phyloP scores from a whole-genome alignment of 2,329 filamentous ascomycete species.

The Aspergillus jensenii region DNA sequence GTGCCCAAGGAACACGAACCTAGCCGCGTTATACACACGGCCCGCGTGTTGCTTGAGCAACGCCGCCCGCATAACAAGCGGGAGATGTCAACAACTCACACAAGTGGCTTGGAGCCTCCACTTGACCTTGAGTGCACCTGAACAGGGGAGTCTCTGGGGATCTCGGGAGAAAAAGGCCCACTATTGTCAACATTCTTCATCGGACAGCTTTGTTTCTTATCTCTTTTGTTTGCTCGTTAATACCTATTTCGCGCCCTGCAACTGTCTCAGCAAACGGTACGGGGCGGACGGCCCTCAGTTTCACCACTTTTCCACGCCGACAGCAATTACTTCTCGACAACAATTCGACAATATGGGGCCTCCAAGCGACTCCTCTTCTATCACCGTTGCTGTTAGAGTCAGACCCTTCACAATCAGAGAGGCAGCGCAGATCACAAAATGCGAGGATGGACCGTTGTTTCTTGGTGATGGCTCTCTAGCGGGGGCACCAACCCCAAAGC shows the following conservation, averaged over 20 bases:
- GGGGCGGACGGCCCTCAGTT: constrained; percentile 20
- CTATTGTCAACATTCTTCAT: constrained; percentile 31
- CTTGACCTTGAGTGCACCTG: constrained; percentile 14
- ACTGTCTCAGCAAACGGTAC: constrained; percentile 18
- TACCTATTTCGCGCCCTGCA: constrained; percentile 4
- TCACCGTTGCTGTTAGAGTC: constrained; percentile 58
- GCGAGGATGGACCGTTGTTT: constrained; percentile 84
- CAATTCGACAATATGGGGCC: constrained; percentile 38
- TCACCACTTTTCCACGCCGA: constrained; percentile 16
- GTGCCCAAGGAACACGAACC: constrained; percentile 12
- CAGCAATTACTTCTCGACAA: constrained; percentile 6
- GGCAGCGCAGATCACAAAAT: constrained; percentile 77
- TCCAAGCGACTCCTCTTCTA: constrained; percentile 49
- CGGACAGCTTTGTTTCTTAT: constrained; percentile 11
- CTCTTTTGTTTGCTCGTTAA: constrained; percentile 12
- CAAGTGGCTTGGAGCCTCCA: constrained; percentile 16
- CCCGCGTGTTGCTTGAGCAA: constrained; percentile 34
- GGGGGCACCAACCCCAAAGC: constrained; percentile 78
- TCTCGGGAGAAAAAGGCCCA: constrained; percentile 25
- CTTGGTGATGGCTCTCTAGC: constrained; percentile 96
- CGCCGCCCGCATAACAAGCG: constrained; percentile 27
- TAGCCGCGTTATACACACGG: constrained; percentile 17
- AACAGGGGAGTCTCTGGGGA: constrained; percentile 17
- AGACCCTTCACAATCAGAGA: constrained; percentile 79
- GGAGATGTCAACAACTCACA: constrained; percentile 24